Conservation (phyloP, 2,329 filamentous ascomycete genomes). For the Sporothrix curviconia region DNA sequence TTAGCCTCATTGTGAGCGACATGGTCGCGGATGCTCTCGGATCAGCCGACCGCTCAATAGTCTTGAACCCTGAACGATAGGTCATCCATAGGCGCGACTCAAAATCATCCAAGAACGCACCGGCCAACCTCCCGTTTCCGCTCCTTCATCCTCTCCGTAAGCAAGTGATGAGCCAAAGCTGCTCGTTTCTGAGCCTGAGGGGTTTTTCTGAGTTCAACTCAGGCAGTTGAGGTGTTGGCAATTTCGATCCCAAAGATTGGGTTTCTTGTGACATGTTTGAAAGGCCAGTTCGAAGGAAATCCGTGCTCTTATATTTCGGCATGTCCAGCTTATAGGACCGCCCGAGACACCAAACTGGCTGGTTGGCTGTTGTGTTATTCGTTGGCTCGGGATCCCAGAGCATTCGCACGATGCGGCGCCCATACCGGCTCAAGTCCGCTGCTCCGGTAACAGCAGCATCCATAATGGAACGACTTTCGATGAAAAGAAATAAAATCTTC, state of each 20-base stretch:
- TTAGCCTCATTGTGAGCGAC: slow-evolving; percentile 77
- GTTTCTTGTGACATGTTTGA: slow-evolving; percentile 8
- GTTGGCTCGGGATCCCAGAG: slow-evolving; percentile 86
- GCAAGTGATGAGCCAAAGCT: slow-evolving; percentile 47
- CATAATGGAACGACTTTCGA: no score
- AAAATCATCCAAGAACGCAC: slow-evolving; percentile 81
- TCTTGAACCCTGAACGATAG: slow-evolving; percentile 79
- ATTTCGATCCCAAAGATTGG: slow-evolving; percentile 1
- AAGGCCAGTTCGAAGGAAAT: slow-evolving; percentile 14
- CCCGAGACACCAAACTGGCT: slow-evolving; percentile 78
- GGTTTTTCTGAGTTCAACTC: slow-evolving; percentile 33
- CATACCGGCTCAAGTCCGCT: slow-evolving; percentile 66
- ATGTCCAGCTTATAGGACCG: slow-evolving; percentile 41
- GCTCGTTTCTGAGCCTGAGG: slow-evolving; percentile 42
- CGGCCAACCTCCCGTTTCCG: slow-evolving; percentile 64
- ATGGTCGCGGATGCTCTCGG: slow-evolving; percentile 64
- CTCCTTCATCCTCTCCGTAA: slow-evolving; percentile 35
- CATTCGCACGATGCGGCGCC: slow-evolving; percentile 79
- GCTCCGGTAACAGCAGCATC: slow-evolving; percentile 38
- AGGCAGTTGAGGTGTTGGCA: slow-evolving; percentile 13
- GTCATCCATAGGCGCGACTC: slow-evolving; percentile 95
- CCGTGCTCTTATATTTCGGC: slow-evolving; percentile 16
- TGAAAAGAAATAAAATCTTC: no score
- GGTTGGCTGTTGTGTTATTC: slow-evolving; percentile 62
- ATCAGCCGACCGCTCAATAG: slow-evolving; percentile 73